Percentiles rank a stretch among this genome's conserved stretches.
These are phyloP conservation scores for Suillus plorans DNA, from an alignment of 768 basidiomycete genomes.

Conservation along the genomic window DNA sequence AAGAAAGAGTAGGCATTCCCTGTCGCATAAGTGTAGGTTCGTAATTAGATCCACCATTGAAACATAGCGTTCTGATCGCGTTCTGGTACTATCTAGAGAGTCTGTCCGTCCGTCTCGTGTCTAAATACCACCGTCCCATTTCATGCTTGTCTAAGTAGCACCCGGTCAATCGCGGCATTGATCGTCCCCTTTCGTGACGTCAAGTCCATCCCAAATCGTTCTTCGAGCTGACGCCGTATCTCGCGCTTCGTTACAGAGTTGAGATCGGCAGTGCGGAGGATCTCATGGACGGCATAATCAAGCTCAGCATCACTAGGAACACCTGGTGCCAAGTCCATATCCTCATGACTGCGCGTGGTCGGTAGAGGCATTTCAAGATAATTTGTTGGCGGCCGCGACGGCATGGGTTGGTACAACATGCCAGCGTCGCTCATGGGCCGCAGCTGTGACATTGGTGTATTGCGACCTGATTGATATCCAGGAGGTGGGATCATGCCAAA, in stretches of 20 bases:
- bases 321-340: slow-evolving; percentile 43
- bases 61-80: slow-evolving; percentile 5
- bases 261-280: slow-evolving; percentile 79
- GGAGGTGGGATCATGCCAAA: slow-evolving; percentile 54
- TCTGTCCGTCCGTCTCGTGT: slow-evolving; percentile 2
- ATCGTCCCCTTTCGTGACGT: slow-evolving; percentile 68
- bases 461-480: slow-evolving; percentile 76
- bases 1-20: neutral
- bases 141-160: slow-evolving; percentile 52
- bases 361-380: slow-evolving; percentile 77
- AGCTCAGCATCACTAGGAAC: slow-evolving; percentile 68
- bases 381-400: slow-evolving; percentile 71
- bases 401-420: slow-evolving; percentile 57
- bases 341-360: slow-evolving; percentile 49
- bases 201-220: slow-evolving; percentile 77
- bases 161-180: slow-evolving; percentile 75
- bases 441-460: slow-evolving; percentile 50
- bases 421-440: slow-evolving; percentile 32
- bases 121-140: neutral
- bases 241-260: slow-evolving; percentile 92
- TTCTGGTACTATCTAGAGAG: neutral
- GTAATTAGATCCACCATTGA: slow-evolving; percentile 10
- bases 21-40: slow-evolving; percentile 4
- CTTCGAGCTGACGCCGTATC: slow-evolving; percentile 81
- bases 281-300: slow-evolving; percentile 69